These are phyloP conservation scores for Cercospora beticola DNA, from an alignment of 2,329 filamentous ascomycete genomes.

Conservation along the genomic window DNA sequence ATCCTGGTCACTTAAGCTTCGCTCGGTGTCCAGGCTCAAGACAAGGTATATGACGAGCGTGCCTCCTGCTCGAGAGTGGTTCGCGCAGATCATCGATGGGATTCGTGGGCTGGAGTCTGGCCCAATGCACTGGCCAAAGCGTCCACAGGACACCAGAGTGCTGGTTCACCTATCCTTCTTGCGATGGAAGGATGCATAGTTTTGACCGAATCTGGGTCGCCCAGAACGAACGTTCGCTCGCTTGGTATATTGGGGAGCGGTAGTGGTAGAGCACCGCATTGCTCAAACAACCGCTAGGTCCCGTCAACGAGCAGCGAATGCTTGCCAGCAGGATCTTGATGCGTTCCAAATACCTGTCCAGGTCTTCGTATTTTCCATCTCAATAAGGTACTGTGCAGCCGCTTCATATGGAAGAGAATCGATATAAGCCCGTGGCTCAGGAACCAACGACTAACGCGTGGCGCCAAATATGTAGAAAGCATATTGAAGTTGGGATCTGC, in stretches of 20 bases:
- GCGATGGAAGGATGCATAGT: neutral
- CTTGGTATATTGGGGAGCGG: neutral
- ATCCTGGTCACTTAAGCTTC: slow-evolving; percentile 7
- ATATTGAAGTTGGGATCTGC: neutral
- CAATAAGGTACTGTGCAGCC: neutral
- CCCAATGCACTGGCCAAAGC: neutral
- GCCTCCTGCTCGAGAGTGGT: neutral
- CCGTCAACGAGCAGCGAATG: neutral
- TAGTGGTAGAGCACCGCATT: neutral
- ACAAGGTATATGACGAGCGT: neutral
- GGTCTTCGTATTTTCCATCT: neutral
- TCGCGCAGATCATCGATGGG: neutral
- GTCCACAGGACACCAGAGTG: neutral
- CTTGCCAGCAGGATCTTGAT: neutral
- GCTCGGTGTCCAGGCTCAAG: neutral
- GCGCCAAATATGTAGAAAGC: neutral
- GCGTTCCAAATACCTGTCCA: neutral
- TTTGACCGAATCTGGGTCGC: neutral
- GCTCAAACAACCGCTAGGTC: neutral
- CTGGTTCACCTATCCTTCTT: neutral
- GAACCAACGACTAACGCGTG: neutral
- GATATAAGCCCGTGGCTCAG: neutral
- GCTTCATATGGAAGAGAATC: neutral
- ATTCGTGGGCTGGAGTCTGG: neutral
- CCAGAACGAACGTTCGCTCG: neutral